A percentile compares a stretch with the other conserved stretches of the same genome.
Evolutionary conservation across 106 monocot species (phyloP).

Genomic region (Acorus gramineus): DNA sequence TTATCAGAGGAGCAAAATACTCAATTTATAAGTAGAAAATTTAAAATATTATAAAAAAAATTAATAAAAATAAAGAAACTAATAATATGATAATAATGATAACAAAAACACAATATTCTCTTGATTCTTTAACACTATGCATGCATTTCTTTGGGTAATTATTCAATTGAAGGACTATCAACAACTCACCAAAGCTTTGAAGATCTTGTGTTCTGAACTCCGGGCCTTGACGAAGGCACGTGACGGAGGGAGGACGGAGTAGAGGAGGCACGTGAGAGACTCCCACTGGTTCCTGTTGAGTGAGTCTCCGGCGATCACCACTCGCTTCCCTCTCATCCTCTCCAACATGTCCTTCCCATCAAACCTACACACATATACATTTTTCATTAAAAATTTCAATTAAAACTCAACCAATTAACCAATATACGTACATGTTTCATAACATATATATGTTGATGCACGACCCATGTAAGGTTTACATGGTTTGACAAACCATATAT

Average conservation of each 20-base stretch:
- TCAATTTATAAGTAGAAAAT: too few species aligned
- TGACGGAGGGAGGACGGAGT: slow-evolving; percentile 3
- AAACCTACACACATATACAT: slow-evolving; percentile 9
- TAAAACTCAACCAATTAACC: too few species aligned
- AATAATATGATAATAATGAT: background rate
- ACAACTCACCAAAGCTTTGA: slow-evolving; percentile 10
- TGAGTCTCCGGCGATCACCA: slow-evolving; percentile 56
- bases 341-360: slow-evolving; percentile 35
- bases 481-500: too few species aligned
- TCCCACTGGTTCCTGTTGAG: slow-evolving; percentile 71
- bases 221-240: slow-evolving; percentile 2
- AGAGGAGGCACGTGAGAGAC: slow-evolving; percentile 51
- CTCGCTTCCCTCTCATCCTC: slow-evolving; percentile 38
- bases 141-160: too few species aligned
- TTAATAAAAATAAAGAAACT: background rate
- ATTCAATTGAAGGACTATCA: too few species aligned
- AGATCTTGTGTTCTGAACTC: slow-evolving; percentile 11
- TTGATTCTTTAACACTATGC: too few species aligned
- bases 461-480: too few species aligned
- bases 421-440: too few species aligned
- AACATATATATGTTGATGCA: too few species aligned
- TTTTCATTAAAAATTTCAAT: too few species aligned
- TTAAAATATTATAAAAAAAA: background rate
- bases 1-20: too few species aligned
- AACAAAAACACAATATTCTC: slow-evolving; percentile 1